Evolutionary conservation across 2,329 filamentous ascomycete species (phyloP), one percentile per base, ranked within the genome.

Genomic region (Aureobasidium zeae): DNA sequence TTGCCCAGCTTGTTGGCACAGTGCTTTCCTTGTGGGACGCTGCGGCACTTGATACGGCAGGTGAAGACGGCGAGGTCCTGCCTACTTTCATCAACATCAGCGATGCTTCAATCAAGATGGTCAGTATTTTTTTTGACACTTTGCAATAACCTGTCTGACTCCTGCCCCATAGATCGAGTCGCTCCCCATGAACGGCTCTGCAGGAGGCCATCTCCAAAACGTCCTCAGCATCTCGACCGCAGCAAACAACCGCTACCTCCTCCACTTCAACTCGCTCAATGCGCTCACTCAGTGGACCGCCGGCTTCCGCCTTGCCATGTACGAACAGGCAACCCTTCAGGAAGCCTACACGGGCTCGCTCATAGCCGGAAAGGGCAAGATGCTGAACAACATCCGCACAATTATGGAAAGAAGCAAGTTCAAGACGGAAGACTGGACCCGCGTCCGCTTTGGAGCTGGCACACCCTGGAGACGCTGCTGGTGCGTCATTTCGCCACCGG

Each of bases 31-130:
- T 96, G 37, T 98, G 91, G 91, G 89, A 98, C 64, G 88, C 89
- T 17, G 80, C 84, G 51, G 87, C 91, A 60, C 73, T 96, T 47
- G 91, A 98, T 66, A 79, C 79, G 28, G 88, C 86, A 10, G 86
- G 85, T 25, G 81, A 86, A 54, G 79, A 91, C 55, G 83, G 81
- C 51, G 85, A 94, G 58, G 84, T 94, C 35, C 69, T 89, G 30
- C 86, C 87, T 22, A 91, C 85, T 38, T 98, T 95, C 61, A 88
- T 98, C 62, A 98, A 98, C 58, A 67, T 98, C 48, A 94, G 91
- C 5, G 91, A 98, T 72, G 91, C 91, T 15, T 94, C 91, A 0
- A 87, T 98, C 55, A 94, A 94, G 64, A 95, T 96, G 87, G 91
- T 95, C 73, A 17, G 58, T 48, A 17, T n/a, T n/a, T n/a, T n/a